Evolutionary conservation across 148 eudicot species (phyloP), one percentile per base, ranked within the genome.

Genomic region (Chenopodium berlandieri): DNA sequence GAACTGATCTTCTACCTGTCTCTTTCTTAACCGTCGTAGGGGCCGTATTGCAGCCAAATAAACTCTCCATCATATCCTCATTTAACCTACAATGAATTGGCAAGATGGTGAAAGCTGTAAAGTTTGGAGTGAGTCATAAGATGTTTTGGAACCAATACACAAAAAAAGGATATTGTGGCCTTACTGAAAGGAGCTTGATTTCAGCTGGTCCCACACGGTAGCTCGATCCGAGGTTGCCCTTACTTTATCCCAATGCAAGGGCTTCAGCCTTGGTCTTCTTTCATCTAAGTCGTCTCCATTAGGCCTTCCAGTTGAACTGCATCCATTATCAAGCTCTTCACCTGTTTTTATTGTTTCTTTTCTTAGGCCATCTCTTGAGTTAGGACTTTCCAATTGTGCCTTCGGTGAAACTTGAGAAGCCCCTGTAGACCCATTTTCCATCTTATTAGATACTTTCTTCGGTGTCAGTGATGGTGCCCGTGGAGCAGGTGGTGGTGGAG

Each of bases 171-270:
- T 19, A 4, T 48, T 22, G 77, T 52, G 17, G 63, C 86, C 94
- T 91, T 90, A 95, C 98, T 89, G 96, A 84, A 95, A 95, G 82
- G 97, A 92, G 93, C 98, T 95, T 40, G 98, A 92, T 78, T 91
- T 89, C 70, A 95, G 84, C 85, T 90, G 94, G 87, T 95, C 98
- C 98, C 98, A 95, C 54, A 91, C 98, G 0, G 98, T 95, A 22
- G 91, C 92, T 82, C 92, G 85, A 62, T 91, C 97, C 0, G 98
- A 92, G 76, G 92, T 89, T 76, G 98, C 97, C 83, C 91, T 73
- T 64, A 95, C 96, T 91, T 95, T 95, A 87, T 95, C 98, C 98
- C 98, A 95, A 50, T 95, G 97, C 77, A 95, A 81, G 74, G 98
- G 91, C 89, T 95, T 95, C 88, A 95, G 79, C 82, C 83, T 93